Base-by-base conservation (phyloP, 192 early-diverging fungal genomes). In the Podochytrium sp. region DNA sequence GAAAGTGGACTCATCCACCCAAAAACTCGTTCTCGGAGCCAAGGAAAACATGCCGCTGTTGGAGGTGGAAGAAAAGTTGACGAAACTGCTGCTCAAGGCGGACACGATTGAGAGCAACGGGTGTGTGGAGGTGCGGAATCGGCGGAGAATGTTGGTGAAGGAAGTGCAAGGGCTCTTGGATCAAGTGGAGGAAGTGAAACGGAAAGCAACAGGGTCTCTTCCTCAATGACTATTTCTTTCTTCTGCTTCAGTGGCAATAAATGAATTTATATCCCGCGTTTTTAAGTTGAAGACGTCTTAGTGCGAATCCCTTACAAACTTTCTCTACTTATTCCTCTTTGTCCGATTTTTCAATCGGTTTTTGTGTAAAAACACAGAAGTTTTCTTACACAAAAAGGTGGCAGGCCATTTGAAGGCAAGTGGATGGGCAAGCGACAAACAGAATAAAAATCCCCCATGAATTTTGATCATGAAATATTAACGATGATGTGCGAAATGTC, bases 11-110 rank as follows among this genome's bases (percentile, higher is more conserved):
- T 12, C 34, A 38, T 16, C 3, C 18, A 57, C 55, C 14, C 61
- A 37, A 38, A 66, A 66, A 32, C 43, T 66, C 3, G 64, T 51
- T 1, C 27, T 32, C 12, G 64, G 64, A 10, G 40, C 42, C 41
- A 66, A 66, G 32, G 40, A 43, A 12, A 70, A 70, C 67, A 42
- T 38, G 5, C 30, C 14, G 1, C 30, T 70, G 2, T 23, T 70
- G 16, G 67, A 70, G 37, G 37, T 38, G 18, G 67, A 70, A 32
- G 67, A 70, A 52, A 33, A 34, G 14, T 37, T 70, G 49, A 70
- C 67, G 12, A 56, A 33, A 27, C 16, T 70, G 34, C 52, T 70
- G 35, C 67, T 70, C 3, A 52, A 29, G 67, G 18, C 34, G 0
- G 67, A 70, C n/a, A 14, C 30, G 2, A 50, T 70, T 32, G 51